phyloP scores from a whole-genome alignment of 768 basidiomycete species.

The Termitomyces titanicus region DNA sequence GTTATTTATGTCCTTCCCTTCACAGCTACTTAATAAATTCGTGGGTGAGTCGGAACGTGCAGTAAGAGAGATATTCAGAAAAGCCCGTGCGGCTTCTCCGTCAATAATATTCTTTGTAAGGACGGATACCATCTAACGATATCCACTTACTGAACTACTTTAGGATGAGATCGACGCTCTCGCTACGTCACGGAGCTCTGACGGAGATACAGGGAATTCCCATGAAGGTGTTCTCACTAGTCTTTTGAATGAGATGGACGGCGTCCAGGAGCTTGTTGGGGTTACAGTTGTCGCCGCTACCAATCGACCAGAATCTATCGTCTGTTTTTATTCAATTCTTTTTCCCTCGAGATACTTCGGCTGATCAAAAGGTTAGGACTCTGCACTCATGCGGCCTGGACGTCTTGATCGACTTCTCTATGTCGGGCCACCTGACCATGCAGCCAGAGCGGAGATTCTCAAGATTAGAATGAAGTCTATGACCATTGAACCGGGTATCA shows the following conservation, averaged over 20 bases:
- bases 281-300: conserved; percentile 98
- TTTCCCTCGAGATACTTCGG: neutral
- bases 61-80: conserved; percentile 92
- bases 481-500: conserved; percentile 70
- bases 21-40: conserved; percentile 91
- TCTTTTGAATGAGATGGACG: conserved; percentile 97
- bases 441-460: conserved; percentile 82
- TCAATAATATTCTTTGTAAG: conserved; percentile 96
- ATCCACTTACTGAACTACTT: neutral
- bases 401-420: conserved; percentile 92
- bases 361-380: conserved; percentile 54
- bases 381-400: conserved; percentile 93
- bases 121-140: conserved; percentile 9
- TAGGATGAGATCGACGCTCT: conserved; percentile 98
- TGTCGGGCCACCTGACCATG: conserved; percentile 85
- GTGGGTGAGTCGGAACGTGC: conserved; percentile 97
- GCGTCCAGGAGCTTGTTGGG: conserved; percentile 89
- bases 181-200: conserved; percentile 69
- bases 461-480: conserved; percentile 73
- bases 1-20: conserved; percentile 1
- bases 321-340: conserved; percentile 36
- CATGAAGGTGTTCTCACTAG: conserved; percentile 92
- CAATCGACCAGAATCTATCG: conserved; percentile 90
- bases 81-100: conserved; percentile 90
- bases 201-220: conserved; percentile 48